Percentiles rank a stretch among this genome's conserved stretches.
These are phyloP conservation scores for Solanum lycopersicoides DNA, from an alignment of 257 asterid genomes.

Conservation along the genomic window DNA sequence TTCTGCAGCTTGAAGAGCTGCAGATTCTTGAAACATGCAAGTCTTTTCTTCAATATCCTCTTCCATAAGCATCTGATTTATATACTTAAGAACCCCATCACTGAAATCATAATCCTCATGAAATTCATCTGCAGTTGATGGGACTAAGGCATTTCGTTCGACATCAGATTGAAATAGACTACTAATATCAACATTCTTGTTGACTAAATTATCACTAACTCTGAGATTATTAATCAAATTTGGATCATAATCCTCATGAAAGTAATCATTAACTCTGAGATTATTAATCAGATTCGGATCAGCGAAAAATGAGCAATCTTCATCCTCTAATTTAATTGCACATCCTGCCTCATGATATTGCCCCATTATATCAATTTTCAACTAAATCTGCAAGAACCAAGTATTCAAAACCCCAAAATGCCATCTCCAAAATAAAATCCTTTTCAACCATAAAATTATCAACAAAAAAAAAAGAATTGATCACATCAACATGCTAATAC, in stretches of 20 bases:
- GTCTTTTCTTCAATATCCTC: slow-evolving; percentile 66
- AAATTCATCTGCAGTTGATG: slow-evolving; percentile 13
- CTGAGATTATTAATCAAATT: not conserved
- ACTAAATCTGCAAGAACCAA: not conserved
- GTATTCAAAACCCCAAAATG: not conserved
- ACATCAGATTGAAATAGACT: not conserved
- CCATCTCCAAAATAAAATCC: not conserved
- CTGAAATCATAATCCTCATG: slow-evolving; percentile 45
- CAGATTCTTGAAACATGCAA: slow-evolving; percentile 45
- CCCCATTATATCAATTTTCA: not conserved
- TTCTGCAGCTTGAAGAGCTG: slow-evolving; percentile 57
- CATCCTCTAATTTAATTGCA: not conserved
- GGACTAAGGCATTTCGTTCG: not conserved
- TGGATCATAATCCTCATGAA: not conserved
- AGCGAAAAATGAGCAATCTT: not conserved
- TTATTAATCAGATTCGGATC: not conserved
- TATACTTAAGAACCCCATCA: slow-evolving; percentile 43
- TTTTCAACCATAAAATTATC: not conserved
- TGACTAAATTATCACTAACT: not conserved
- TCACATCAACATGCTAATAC: not conserved
- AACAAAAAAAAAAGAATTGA: not conserved
- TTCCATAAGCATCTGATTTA: slow-evolving; percentile 61
- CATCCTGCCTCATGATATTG: not conserved
- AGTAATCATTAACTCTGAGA: not conserved
- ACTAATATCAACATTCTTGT: not conserved